Evolutionary conservation across 2,329 filamentous ascomycete genomes (phyloP).

Genomic region (Xylaria sp.): DNA sequence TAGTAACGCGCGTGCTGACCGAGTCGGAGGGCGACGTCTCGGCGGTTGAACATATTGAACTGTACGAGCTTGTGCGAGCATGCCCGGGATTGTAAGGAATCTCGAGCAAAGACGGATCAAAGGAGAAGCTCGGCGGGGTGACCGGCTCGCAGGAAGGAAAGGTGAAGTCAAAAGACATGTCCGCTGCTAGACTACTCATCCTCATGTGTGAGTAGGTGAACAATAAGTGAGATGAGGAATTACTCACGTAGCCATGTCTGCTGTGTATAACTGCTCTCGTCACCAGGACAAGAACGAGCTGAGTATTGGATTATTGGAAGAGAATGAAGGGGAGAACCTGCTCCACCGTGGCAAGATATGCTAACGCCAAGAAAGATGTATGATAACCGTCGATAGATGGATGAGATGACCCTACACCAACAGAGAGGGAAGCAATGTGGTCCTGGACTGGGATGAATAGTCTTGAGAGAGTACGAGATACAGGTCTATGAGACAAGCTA

Average conservation of each 20-base stretch:
- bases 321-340: conserved; percentile 47
- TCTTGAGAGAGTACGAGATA: conserved; percentile 28
- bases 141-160: conserved; percentile 65
- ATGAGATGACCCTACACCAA: conserved; percentile 43
- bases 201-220: conserved; percentile 46
- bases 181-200: conserved; percentile 66
- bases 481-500: conserved; percentile 48
- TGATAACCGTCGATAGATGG: conserved; percentile 32
- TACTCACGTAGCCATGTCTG: conserved; percentile 59
- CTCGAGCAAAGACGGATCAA: conserved; percentile 67
- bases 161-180: conserved; percentile 70
- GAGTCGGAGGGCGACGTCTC: conserved; percentile 75
- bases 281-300: conserved; percentile 44
- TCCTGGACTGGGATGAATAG: conserved; percentile 40
- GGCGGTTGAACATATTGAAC: conserved; percentile 72
- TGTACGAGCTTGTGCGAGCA: conserved; percentile 72
- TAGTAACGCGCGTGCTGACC: conserved; percentile 74
- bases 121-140: conserved; percentile 64
- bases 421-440: conserved; percentile 44
- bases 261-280: conserved; percentile 43
- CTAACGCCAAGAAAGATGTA: conserved; percentile 39
- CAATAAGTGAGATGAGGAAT: background rate
- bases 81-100: conserved; percentile 66
- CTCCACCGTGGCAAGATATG: conserved; percentile 41
- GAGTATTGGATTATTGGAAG: conserved; percentile 47